Evolutionary conservation across 1,139 yeast species (phyloP).

Genomic region (Kazachstania sp.): DNA sequence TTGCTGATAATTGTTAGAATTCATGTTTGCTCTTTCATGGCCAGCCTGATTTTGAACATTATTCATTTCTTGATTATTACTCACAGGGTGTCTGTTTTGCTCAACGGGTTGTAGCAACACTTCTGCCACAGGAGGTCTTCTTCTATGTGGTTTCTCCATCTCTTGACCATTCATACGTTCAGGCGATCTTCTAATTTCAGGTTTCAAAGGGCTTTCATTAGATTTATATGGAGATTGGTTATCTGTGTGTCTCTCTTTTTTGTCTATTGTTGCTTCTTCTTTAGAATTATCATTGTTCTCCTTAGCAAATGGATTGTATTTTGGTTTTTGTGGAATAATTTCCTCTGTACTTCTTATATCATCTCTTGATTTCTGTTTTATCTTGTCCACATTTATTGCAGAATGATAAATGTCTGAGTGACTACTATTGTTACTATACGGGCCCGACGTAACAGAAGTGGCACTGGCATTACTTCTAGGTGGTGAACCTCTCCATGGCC

Average conservation of each 20-base stretch:
- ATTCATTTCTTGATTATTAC: too few species aligned
- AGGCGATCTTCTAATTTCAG: neutral
- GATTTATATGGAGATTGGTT: neutral
- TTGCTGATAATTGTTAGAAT: neutral
- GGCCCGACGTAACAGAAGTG: neutral
- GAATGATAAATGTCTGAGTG: neutral
- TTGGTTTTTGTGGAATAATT: neutral
- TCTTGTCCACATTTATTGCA: neutral
- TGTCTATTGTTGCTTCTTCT: neutral
- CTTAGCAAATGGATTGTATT: conserved; percentile 2
- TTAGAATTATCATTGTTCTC: neutral
- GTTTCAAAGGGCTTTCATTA: neutral
- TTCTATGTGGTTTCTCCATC: neutral
- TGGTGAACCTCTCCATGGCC: neutral
- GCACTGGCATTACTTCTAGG: neutral
- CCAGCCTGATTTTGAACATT: too few species aligned
- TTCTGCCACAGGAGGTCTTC: neutral
- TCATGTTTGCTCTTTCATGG: neutral
- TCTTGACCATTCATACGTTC: too few species aligned
- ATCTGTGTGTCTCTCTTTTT: neutral
- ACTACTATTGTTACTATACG: neutral
- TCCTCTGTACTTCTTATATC: neutral
- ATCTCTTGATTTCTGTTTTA: neutral
- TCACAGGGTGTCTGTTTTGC: too few species aligned
- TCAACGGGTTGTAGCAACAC: neutral